Base-by-base conservation (phyloP, 108 stramenopile genomes). In the Halocafeteria seosinensis region DNA sequence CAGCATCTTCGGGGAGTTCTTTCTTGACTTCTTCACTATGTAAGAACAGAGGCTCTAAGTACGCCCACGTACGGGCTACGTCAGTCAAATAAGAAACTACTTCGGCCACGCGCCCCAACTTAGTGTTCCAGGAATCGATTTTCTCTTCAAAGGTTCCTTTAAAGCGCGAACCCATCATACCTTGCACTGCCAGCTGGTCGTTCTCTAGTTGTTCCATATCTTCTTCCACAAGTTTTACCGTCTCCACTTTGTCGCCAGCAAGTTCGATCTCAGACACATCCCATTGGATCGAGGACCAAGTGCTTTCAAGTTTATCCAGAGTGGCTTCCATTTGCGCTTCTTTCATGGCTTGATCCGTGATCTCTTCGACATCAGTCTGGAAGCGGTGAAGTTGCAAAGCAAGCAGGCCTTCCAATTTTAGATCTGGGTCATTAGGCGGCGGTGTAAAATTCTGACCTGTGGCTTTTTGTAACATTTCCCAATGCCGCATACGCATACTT, bases 41-140 rank as follows among this genome's bases (percentile, higher is more conserved):
- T 28, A 88, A 79, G 64, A 88, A 88, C 38, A 88, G 76, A 29
- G 87, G 84, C 74, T 84, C 87, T 34, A 88, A 73, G 64, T 86
- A 88, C 12, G 76, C 76, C 85, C 87, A 88, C 21, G 79, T 82
- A 25, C 83, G 74, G 75, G 85, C 85, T 13, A 88, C 84, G 26
- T 83, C 82, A 21, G 61, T 65, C 9, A 85, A 60, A 26, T 78
- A 64, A 2, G 62, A 55, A 62, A 81, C 80, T 8, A 85, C 79
- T 55, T 88, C 85, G 37, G 38, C 52, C 1, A 73, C 23, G 36
- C 24, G 61, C 5, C 26, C 30, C 29, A 73, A 51, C 28, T 34
- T 36, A 26, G 0, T 9, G 50, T 73, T 50, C 72, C 72, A 73
- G 27, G 30, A 3, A n/a, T 25, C 26, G 3, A 55, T 47, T 28